Evolutionary conservation across 345 rosid genomes (phyloP).

Genomic region (Brassica carinata): DNA sequence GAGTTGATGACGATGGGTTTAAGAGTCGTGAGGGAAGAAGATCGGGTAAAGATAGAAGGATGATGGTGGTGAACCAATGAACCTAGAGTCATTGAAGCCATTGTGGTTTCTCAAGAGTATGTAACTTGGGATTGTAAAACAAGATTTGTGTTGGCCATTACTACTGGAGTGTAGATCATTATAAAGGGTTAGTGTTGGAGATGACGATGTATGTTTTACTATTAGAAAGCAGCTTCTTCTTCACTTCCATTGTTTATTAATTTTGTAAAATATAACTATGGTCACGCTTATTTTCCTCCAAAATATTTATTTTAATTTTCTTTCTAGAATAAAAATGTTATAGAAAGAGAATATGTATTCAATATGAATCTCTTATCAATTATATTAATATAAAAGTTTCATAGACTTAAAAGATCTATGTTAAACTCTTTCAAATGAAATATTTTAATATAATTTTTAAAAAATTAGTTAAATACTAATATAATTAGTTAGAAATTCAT

Average conservation of each 20-base stretch:
- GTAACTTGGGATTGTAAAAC: background rate
- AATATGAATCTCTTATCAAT: background rate
- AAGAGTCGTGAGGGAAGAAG: slow-evolving; percentile 29
- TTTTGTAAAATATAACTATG: background rate
- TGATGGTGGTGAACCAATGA: slow-evolving; percentile 48
- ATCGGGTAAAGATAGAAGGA: slow-evolving; percentile 29
- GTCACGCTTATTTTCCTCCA: background rate
- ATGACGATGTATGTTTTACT: slow-evolving; percentile 19
- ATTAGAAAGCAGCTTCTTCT: background rate
- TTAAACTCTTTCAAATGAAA: no score
- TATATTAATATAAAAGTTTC: no score
- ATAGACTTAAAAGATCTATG: no score
- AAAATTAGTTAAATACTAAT: no score
- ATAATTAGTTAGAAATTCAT: no score
- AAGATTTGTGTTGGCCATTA: slow-evolving; percentile 17
- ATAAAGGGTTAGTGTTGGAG: slow-evolving; percentile 39
- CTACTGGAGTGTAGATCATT: background rate
- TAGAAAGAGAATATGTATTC: background rate
- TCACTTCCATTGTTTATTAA: background rate
- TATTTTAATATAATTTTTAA: no score
- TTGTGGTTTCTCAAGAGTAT: slow-evolving; percentile 25
- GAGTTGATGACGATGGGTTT: slow-evolving; percentile 11
- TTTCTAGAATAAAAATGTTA: background rate
- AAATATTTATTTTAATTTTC: background rate
- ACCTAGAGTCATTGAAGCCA: slow-evolving; percentile 58